Percentiles rank a stretch among this genome's conserved stretches.
These are phyloP conservation scores for Paramarasmius palmivorus DNA, from an alignment of 1,284 basidiomycete genomes.

Conservation along the genomic window DNA sequence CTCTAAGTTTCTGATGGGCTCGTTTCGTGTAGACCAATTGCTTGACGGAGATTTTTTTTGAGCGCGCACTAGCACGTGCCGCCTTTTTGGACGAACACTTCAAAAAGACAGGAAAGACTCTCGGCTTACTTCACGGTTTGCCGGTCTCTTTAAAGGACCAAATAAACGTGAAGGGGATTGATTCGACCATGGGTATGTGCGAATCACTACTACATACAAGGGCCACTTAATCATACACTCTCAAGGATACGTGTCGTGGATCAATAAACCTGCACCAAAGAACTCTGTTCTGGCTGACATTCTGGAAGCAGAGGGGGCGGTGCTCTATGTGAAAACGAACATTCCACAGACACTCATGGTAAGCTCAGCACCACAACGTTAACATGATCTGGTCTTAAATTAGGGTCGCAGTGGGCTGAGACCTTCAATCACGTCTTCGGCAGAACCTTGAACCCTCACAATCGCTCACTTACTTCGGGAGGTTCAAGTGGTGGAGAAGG, in stretches of 20 bases:
- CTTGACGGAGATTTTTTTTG: slow-evolving; percentile 68
- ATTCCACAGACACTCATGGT: slow-evolving; percentile 62
- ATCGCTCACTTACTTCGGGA: slow-evolving; percentile 49
- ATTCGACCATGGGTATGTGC: slow-evolving; percentile 51
- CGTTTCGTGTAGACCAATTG: slow-evolving; percentile 56
- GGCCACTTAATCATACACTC: slow-evolving; percentile 13
- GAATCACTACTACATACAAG: neutral
- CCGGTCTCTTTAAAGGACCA: slow-evolving; percentile 69
- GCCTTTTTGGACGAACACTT: slow-evolving; percentile 57
- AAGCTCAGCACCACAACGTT: too few species aligned
- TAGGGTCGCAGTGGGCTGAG: slow-evolving; percentile 55
- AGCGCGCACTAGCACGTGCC: slow-evolving; percentile 59
- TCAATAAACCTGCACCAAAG: slow-evolving; percentile 45
- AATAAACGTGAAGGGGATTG: slow-evolving; percentile 56
- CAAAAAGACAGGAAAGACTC: slow-evolving; percentile 41
- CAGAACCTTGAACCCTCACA: slow-evolving; percentile 59
- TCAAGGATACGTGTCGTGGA: slow-evolving; percentile 61
- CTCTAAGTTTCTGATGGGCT: slow-evolving; percentile 7
- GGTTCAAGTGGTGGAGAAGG: slow-evolving; percentile 63
- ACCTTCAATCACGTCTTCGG: slow-evolving; percentile 58
- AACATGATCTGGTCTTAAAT: too few species aligned
- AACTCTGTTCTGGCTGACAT: slow-evolving; percentile 53
- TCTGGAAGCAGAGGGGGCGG: slow-evolving; percentile 51
- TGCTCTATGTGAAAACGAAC: slow-evolving; percentile 63
- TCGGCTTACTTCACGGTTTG: slow-evolving; percentile 50